phyloP scores from a whole-genome alignment of 2,329 filamentous ascomycete genomes.

The Verruconis gallopava region DNA sequence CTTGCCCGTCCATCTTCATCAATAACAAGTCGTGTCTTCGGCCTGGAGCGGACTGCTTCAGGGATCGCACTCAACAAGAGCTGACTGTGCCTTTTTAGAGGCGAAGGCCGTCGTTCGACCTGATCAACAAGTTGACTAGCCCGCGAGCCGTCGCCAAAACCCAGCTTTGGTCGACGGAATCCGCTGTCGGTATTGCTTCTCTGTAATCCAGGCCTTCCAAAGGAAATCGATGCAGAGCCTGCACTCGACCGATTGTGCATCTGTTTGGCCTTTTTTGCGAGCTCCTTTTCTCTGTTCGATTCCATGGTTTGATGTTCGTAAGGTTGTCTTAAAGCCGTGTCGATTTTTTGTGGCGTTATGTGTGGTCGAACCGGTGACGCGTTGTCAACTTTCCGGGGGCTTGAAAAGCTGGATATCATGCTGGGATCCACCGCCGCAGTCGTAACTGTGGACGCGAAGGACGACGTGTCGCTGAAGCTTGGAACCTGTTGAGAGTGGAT shows the following conservation, averaged over 20 bases:
- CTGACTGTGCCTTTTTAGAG: constrained; percentile 31
- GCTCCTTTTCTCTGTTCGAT: constrained; percentile 22
- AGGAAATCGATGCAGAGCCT: constrained; percentile 25
- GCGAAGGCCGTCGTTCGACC: constrained; percentile 32
- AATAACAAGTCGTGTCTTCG: constrained; percentile 32
- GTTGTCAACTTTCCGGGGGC: constrained; percentile 16
- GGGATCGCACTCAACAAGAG: constrained; percentile 32
- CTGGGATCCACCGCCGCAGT: constrained; percentile 33
- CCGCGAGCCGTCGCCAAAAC: constrained; percentile 20
- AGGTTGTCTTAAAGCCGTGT: constrained; percentile 19
- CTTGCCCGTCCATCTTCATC: constrained; percentile 35
- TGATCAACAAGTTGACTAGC: constrained; percentile 15
- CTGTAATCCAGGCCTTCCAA: constrained; percentile 23
- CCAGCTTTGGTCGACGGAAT: constrained; percentile 19
- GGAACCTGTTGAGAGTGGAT: background rate
- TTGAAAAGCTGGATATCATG: constrained; percentile 30
- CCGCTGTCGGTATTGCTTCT: constrained; percentile 35
- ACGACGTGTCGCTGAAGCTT: constrained; percentile 6
- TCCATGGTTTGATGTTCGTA: constrained; percentile 27
- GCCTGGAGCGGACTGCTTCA: constrained; percentile 24
- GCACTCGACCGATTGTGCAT: constrained; percentile 22
- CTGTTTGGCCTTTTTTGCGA: constrained; percentile 7
- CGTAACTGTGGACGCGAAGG: constrained; percentile 18
- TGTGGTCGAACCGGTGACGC: constrained; percentile 15
- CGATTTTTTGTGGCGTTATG: constrained; percentile 14